Evolutionary conservation across 192 early-diverging fungal genomes (phyloP).

Genomic region (Podila horticola): DNA sequence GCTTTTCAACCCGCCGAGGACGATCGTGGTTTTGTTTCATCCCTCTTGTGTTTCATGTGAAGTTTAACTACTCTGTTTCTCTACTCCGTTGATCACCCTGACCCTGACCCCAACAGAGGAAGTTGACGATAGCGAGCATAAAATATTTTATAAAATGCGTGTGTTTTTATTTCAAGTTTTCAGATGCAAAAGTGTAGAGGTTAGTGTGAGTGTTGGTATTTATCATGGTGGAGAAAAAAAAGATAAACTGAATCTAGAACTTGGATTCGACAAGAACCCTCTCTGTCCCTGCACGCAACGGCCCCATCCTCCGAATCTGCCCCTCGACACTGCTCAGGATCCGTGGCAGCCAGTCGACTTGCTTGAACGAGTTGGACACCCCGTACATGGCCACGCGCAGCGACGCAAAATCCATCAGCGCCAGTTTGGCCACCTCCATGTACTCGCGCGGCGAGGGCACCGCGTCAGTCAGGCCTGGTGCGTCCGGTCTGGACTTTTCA

Average conservation of each 20-base stretch:
- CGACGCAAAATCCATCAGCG: conserved; percentile 43
- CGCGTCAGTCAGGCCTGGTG: background rate
- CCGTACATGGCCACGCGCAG: conserved; percentile 43
- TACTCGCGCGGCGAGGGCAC: conserved; percentile 35
- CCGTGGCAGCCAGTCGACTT: conserved; percentile 35
- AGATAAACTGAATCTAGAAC: conserved; percentile 3
- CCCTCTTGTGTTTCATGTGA: too few species aligned
- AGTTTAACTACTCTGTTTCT: too few species aligned
- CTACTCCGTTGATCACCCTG: too few species aligned
- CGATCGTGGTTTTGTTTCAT: too few species aligned
- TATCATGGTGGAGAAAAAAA: background rate
- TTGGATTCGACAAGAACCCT: conserved; percentile 22
- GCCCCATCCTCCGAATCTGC: conserved; percentile 24
- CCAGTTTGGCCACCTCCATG: conserved; percentile 40
- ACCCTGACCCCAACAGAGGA: too few species aligned
- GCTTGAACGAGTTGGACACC: conserved; percentile 46
- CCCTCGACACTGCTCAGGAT: conserved; percentile 24
- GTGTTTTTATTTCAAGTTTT: background rate
- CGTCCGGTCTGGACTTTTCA: background rate
- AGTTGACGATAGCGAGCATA: too few species aligned
- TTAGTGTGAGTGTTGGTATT: background rate
- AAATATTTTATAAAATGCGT: too few species aligned
- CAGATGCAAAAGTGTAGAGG: background rate
- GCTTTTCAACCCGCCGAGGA: too few species aligned
- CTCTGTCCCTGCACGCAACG: conserved; percentile 7